Evolutionary conservation across 306 rosid genomes (phyloP), one percentile per base, ranked within the genome.

Genomic region (Alnus rubra): DNA sequence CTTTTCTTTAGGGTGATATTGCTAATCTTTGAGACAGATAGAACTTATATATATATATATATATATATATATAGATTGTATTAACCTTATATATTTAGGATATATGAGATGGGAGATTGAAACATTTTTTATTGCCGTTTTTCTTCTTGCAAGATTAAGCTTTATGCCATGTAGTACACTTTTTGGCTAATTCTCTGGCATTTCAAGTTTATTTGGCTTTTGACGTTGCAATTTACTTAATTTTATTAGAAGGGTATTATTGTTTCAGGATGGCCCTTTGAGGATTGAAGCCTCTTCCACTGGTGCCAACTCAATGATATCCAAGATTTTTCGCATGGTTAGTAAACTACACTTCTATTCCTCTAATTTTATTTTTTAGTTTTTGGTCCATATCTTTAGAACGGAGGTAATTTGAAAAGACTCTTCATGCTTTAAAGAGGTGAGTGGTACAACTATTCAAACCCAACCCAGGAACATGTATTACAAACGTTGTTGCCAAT

Each of bases 221-320:
- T 52, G 71, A n/a, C 56, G 18, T 50, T 71, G 73, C 75, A 13
- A 7, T 79, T 48, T 11, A 73, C 54, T 19, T 37, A 15, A 48
- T 79, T 78, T 84, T 78, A 76, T 74, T 28, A 51, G 64, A 74
- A 54, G 49, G 15, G 35, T 58, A 49, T 62, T 78, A 33, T 79
- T 82, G 73, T 88, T 87, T 81, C 90, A 95, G 98, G 98, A 95
- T 83, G 98, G 98, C 62, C 98, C 98, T 80, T 83, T 95, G 87
- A 89, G 93, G 82, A 91, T 95, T 80, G 93, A 88, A 91, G 95
- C 98, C 73, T 84, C 98, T 84, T 95, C 98, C n/a, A 86, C 98
- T 54, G 98, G 98, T 78, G 80, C 95, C 86, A 90, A 92, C 84
- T 91, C 98, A 78, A 90, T 87, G 83, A 91, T 95, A 84, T 90